Evolutionary conservation across 2,329 filamentous ascomycete genomes (phyloP), one percentile per base, ranked within the genome.

Genomic region (Daldinia eschscholtzii): DNA sequence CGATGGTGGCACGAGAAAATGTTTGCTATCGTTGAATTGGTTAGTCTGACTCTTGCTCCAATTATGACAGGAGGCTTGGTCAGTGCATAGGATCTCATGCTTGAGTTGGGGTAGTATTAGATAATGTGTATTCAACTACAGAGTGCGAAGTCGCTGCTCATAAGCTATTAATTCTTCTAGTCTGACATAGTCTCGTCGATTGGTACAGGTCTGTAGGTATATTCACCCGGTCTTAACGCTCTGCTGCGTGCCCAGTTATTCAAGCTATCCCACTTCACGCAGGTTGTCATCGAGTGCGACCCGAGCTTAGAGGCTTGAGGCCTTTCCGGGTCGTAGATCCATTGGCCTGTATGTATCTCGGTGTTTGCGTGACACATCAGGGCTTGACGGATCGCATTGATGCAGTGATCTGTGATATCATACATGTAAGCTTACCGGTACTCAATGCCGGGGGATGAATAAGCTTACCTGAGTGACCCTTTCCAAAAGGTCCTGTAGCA

Each of bases 321-420:
- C 46, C 62, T 44, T 2, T 44, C 48, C 13, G 67, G 55, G 33
- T 65, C 39, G 18, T 70, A 57, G 6, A 61, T 39, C 67, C 67
- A 70, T n/a, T 70, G 55, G 2, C 59, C 58, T 7, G 64, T 67
- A 46, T 70, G 65, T 13, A 70, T 37, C 35, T 65, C 67, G 4
- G 64, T 64, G 18, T 70, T 70, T 23, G 67, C 52, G 18, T 70
- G 57, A 44, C 67, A 70, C 67, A 70, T 70, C 12, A 70, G 39
- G 3, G 67, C 67, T 58, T 70, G 67, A 42, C 67, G 67, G 23
- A 70, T 60, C 23, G 64, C 58, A 15, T 70, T 64, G 57, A 70
- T 64, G 41, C 67, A 70, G 33, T 70, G 67, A 28, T 67, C 64
- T 67, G 26, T 23, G 10, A 44, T 5, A n/a, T 26, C 4, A 13